phyloP scores from a whole-genome alignment of 2,329 filamentous ascomycete genomes.

The Scolecobasidium constrictum region DNA sequence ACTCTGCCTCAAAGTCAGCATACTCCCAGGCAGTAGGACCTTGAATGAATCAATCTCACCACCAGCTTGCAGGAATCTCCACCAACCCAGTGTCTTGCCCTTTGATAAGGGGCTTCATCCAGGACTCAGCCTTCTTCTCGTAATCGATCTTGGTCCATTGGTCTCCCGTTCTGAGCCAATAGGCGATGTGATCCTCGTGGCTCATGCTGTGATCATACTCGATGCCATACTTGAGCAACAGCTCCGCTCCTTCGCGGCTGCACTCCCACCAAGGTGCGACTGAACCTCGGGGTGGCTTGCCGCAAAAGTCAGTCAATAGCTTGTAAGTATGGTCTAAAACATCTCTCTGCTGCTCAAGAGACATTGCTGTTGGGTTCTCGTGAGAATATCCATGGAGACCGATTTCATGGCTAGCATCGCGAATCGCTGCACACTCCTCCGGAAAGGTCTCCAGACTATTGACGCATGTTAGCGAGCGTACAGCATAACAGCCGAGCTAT shows the following conservation, averaged over 20 bases:
- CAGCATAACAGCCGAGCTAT: too few species aligned
- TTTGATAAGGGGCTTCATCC: slow-evolving; percentile 55
- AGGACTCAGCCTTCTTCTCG: slow-evolving; percentile 46
- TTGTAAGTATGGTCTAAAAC: slow-evolving; percentile 65
- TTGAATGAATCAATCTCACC: too few species aligned
- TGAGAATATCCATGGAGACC: slow-evolving; percentile 63
- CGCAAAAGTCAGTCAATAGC: slow-evolving; percentile 57
- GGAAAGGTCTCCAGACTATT: slow-evolving; percentile 57
- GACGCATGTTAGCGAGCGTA: too few species aligned
- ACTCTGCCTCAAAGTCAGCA: slow-evolving; percentile 1
- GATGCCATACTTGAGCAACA: slow-evolving; percentile 55
- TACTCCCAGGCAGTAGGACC: slow-evolving; percentile 48
- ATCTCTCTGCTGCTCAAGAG: slow-evolving; percentile 61
- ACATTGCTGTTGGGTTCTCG: slow-evolving; percentile 64
- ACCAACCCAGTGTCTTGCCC: slow-evolving; percentile 52
- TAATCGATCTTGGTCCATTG: slow-evolving; percentile 61
- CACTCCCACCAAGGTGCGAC: slow-evolving; percentile 71
- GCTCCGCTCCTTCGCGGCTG: slow-evolving; percentile 53
- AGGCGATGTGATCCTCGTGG: slow-evolving; percentile 54
- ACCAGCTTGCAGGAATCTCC: slow-evolving; percentile 56
- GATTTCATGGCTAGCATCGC: slow-evolving; percentile 54
- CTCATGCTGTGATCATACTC: slow-evolving; percentile 60
- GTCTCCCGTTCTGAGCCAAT: slow-evolving; percentile 54
- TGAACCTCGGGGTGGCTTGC: slow-evolving; percentile 59
- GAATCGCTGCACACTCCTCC: slow-evolving; percentile 49